phyloP scores from a whole-genome alignment of 176 grass and related monocot genomes.

The Eragrostis nindensis region DNA sequence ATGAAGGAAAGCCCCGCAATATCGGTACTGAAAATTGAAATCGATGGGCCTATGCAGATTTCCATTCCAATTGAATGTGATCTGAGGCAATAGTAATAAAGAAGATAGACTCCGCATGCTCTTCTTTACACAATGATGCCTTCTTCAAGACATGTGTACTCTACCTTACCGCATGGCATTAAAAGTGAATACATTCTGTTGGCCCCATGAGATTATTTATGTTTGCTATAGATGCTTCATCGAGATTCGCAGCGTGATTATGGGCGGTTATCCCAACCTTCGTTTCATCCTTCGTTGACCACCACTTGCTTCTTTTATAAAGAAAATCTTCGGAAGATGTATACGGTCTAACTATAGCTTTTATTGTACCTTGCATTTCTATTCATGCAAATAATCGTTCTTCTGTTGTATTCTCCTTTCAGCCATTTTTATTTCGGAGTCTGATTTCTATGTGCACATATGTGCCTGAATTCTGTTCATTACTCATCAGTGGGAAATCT shows the following conservation, averaged over 20 bases:
- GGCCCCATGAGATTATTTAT: slow-evolving; percentile 20
- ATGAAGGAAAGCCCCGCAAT: not conserved
- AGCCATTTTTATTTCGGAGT: not conserved
- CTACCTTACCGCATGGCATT: slow-evolving; percentile 4
- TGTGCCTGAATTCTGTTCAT: slow-evolving; percentile 17
- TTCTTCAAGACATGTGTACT: slow-evolving; percentile 33
- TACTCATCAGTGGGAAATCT: not conserved
- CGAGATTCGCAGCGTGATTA: slow-evolving; percentile 11
- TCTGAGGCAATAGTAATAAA: not conserved
- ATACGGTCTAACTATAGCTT: not conserved
- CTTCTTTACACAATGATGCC: not conserved
- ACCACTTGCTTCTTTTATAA: not conserved
- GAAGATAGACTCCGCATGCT: slow-evolving; percentile 11
- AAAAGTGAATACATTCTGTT: slow-evolving; percentile 28
- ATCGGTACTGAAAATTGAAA: slow-evolving; percentile 2
- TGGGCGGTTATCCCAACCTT: slow-evolving; percentile 11
- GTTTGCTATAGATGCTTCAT: slow-evolving; percentile 32
- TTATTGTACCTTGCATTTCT: too few relatives aligned
- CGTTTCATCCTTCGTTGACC: not conserved
- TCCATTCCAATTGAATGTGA: not conserved
- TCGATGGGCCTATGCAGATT: not conserved
- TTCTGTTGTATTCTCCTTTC: not conserved
- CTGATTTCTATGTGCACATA: not conserved
- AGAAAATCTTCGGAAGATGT: not conserved
- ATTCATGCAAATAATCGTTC: not conserved